Percentiles rank a stretch among this genome's conserved stretches.
phyloP scores from a whole-genome alignment of 2,329 filamentous ascomycete species.

The Colletotrichum cuscutae region DNA sequence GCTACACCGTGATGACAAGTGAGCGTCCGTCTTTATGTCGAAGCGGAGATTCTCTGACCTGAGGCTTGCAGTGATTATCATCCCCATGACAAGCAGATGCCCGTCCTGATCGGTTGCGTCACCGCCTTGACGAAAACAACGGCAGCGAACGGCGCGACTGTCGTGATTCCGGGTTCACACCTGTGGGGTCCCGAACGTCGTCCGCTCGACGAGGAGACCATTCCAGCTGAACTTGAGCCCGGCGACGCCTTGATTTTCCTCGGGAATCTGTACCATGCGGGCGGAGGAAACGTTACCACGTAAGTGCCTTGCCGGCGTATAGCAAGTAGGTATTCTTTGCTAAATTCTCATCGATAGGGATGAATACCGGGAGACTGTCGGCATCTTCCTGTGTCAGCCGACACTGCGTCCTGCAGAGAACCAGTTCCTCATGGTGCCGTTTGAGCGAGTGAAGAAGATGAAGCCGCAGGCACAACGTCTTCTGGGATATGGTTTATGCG shows the following conservation, averaged over 20 bases:
- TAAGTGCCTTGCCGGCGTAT: neutral
- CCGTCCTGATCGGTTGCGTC: constrained; percentile 51
- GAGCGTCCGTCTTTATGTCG: neutral
- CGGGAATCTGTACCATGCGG: constrained; percentile 52
- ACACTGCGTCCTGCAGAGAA: constrained; percentile 48
- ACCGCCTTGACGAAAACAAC: constrained; percentile 52
- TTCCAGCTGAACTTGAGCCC: constrained; percentile 40
- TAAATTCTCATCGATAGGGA: constrained; percentile 30
- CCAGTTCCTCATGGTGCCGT: constrained; percentile 44
- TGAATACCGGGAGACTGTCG: constrained; percentile 44
- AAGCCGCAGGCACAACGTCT: constrained; percentile 45
- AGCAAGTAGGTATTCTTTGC: neutral
- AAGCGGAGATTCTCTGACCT: neutral
- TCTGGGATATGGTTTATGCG: constrained; percentile 46
- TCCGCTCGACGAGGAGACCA: constrained; percentile 49
- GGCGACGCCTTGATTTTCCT: constrained; percentile 52
- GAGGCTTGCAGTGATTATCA: constrained; percentile 36
- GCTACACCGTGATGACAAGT: constrained; percentile 49
- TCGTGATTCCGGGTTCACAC: constrained; percentile 53
- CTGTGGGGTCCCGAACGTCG: constrained; percentile 50
- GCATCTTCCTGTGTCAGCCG: constrained; percentile 48
- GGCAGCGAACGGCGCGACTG: constrained; percentile 52
- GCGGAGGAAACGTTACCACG: constrained; percentile 47
- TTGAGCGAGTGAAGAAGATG: constrained; percentile 43
- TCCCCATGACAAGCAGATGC: constrained; percentile 45